Evolutionary conservation across 768 basidiomycete species (phyloP), one percentile per base, ranked within the genome.

Genomic region (Leccinum disarticulatum): DNA sequence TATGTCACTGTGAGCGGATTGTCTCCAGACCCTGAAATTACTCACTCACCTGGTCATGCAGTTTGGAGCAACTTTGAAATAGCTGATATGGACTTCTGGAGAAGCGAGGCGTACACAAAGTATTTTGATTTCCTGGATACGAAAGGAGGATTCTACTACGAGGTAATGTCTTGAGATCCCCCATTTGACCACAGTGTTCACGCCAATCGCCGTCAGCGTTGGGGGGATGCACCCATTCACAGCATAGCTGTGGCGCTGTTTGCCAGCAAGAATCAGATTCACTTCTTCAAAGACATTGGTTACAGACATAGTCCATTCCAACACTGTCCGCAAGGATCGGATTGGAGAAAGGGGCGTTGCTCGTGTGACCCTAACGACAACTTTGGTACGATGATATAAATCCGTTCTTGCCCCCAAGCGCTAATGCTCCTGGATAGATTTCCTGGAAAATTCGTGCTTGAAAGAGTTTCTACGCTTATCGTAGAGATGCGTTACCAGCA

Each of bases 1-100:
- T 79, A 51, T 89, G 87, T 65, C 85, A 87, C 64, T 87, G 83
- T 86, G 62, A 65, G 84, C 10, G 2, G 48, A 13, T 35, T n/a
- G 19, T 38, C 22, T 49, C 33, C 11, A 3, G 33, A 15, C 15
- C 6, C 6, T 6, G 10, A 11, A 11, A 3, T 46, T 8, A 31
- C 35, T n/a, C 14, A 25, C 55, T 65, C n/a, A 67, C 11, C 30
- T 41, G 27, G 17, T 19, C 28, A 3, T 27, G 9, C 56, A 92
- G 91, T 92, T 78, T 95, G 93, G 93, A 91, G 87, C 66, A 97
- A 95, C 73, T 96, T 96, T 67, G 94, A 96, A 72, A 96, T 97
- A 60, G 94, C 81, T 5, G 82, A 87, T 66, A 80, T 95, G 61
- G 86, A 91, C 60, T 83, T 95, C 61, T 95, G 91, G 91, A 80